Evolutionary conservation across 2,329 filamentous ascomycete species (phyloP).

Genomic region (Ceratocystis huliohia): DNA sequence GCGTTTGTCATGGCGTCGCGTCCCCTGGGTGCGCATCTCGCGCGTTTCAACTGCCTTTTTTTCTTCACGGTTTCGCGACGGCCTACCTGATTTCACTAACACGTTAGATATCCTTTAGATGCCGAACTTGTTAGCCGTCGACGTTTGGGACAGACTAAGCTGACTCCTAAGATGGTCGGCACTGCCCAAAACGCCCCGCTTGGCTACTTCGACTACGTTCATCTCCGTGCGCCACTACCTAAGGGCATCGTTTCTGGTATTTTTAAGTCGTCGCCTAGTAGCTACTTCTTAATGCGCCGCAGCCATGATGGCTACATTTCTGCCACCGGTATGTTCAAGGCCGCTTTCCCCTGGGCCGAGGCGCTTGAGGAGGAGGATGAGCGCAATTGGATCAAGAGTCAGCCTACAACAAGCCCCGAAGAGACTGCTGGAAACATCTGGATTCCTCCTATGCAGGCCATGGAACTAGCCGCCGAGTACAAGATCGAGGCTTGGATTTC

Average conservation of each 20-base stretch:
- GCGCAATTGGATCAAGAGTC: slow-evolving; percentile 72
- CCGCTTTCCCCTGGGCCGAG: slow-evolving; percentile 68
- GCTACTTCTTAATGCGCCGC: slow-evolving; percentile 92
- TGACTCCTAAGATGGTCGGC: slow-evolving; percentile 68
- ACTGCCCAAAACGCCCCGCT: slow-evolving; percentile 62
- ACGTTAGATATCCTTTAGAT: slow-evolving; percentile 35
- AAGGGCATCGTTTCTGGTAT: slow-evolving; percentile 88
- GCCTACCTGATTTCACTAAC: not conserved
- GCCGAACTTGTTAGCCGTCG: slow-evolving; percentile 67
- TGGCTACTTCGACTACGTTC: slow-evolving; percentile 88
- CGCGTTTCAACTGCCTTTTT: not conserved
- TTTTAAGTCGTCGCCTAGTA: slow-evolving; percentile 77
- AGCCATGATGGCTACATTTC: slow-evolving; percentile 75
- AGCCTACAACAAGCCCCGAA: slow-evolving; percentile 68
- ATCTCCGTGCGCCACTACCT: slow-evolving; percentile 81
- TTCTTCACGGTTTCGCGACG: not conserved
- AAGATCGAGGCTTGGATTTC: slow-evolving; percentile 74
- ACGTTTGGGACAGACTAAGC: slow-evolving; percentile 82
- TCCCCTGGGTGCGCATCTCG: not conserved
- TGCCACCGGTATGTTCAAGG: slow-evolving; percentile 87
- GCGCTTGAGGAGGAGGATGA: slow-evolving; percentile 60
- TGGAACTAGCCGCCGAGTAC: slow-evolving; percentile 77
- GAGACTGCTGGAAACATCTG: slow-evolving; percentile 95
- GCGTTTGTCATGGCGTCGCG: not conserved
- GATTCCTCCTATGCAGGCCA: slow-evolving; percentile 73